Base-by-base conservation (phyloP, 495 filamentous ascomycete genomes). In the Lasiosphaeris hirsuta region DNA sequence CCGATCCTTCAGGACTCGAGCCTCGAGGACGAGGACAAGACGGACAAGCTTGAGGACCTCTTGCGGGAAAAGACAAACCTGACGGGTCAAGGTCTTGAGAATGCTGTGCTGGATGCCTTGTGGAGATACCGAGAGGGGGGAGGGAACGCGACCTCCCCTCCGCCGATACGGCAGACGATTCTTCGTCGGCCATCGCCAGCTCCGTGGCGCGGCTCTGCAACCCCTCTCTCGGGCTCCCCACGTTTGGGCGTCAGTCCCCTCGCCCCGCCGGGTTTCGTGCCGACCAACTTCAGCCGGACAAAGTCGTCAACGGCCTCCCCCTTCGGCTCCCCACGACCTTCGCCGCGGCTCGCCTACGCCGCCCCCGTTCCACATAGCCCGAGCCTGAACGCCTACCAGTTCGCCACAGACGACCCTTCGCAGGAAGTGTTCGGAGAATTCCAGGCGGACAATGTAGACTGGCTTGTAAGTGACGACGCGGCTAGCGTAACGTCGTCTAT, bases 291-390 rank as follows among this genome's bases (percentile, higher is more conserved):
- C 62, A 80, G 81, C 53, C 83, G 92, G 61, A 78, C 82, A 4
- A 88, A 82, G 62, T 90, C 90, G 17, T 86, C 85, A n/a, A 86
- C 82, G 33, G 81, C 78, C 14, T 97, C 93, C 15, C 95, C 95
- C 2, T 99, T 99, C 67, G 89, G 87, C 51, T 97, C 94, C 8
- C 95, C 95, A 33, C 86, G 92, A 43, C 91, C 95, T 11, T 97
- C 95, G 9, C 95, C 95, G 35, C 84, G 95, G 54, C 86, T 97
- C 39, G 90, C 91, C 30, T 88, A 96, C 64, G 89, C 92, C 1
- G 90, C 86, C 42, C 95, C 95, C 10, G 80, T 99, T 57, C 94
- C 95, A 4, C 92, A 97, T 66, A 97, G 92, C 51, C 95, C 95
- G 33, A 96, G 81, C 65, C 67, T 97, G 49, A 96, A 92, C 68